Evolutionary conservation across 257 asterid genomes (phyloP), one percentile per base, ranked within the genome.

Genomic region (Haberlea rhodopensis): DNA sequence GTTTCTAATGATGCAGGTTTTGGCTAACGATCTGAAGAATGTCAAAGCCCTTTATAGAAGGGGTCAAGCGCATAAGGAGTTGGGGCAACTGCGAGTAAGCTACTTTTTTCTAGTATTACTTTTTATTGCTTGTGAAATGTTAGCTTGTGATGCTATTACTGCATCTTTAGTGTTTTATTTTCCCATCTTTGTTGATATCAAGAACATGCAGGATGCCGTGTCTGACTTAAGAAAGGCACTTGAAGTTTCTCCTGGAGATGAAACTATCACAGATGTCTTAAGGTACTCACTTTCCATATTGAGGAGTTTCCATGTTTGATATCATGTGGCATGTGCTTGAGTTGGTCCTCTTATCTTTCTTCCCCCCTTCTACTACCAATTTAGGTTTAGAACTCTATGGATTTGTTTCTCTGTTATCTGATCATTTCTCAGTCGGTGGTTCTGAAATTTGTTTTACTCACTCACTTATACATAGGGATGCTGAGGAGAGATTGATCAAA

Each of bases 31-130:
- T 55, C 69, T 73, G 26, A 85, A 78, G 65, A 94, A 94, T 68
- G 77, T 85, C 57, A 94, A 94, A 75, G 97, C 97, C 63, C 95
- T 94, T 57, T 94, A 90, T 76, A 87, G 97, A 60, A 84, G 95
- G 71, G 99, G 97, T 70, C 97, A 87, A 77, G 99, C 97, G 31
- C 84, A 81, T 67, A 87, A 84, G 71, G 95, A 82, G 61, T 19
- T 86, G 74, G 91, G 89, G 51, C 84, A 74, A 71, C 75, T 87
- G 49, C 80, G 73, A 75, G 99, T 94, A 78, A 76, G 97, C 75
- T 61, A 67, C 64, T 62, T 48, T 75, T 70, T 54, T 29, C 62
- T 5, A 11, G 52, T 45, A 63, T 77, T 31, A 37, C 53, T 25
- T 68, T 26, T 24, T 71, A 26, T 28, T 34, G 28, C 65, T 63